Percentiles rank a stretch among this genome's conserved stretches.
Conservation (phyloP, 768 basidiomycete species). For the Kwoniella sp. region DNA sequence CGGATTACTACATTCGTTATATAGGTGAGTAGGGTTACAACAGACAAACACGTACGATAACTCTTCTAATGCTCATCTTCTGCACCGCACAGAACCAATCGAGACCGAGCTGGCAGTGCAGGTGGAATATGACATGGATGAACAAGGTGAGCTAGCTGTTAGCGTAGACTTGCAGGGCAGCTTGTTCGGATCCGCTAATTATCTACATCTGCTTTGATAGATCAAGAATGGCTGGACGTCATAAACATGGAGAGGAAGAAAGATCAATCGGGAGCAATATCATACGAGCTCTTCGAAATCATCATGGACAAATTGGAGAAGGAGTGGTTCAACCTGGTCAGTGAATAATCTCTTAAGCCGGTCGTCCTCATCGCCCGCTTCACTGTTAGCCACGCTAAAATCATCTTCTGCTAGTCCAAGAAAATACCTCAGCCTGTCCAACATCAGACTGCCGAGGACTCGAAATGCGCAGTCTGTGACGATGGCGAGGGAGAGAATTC, state of each 20-base stretch:
- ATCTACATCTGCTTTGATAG: slow-evolving; percentile 57
- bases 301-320: slow-evolving; percentile 98
- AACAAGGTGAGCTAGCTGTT: slow-evolving; percentile 69
- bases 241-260: slow-evolving; percentile 75
- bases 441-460: slow-evolving; percentile 89
- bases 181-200: background rate
- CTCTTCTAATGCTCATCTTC: too few species aligned
- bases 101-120: slow-evolving; percentile 88
- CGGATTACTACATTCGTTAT: slow-evolving; percentile 86
- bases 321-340: slow-evolving; percentile 95
- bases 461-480: slow-evolving; percentile 94
- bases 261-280: slow-evolving; percentile 70
- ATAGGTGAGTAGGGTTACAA: slow-evolving; percentile 64
- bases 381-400: too few species aligned
- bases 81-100: slow-evolving; percentile 68
- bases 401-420: too few species aligned
- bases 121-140: slow-evolving; percentile 99
- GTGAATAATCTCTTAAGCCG: too few species aligned
- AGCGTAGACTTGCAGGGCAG: background rate
- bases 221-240: slow-evolving; percentile 90
- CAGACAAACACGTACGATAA: too few species aligned
- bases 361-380: too few species aligned
- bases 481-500: slow-evolving; percentile 98
- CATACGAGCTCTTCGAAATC: slow-evolving; percentile 88
- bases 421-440: slow-evolving; percentile 85